Evolutionary conservation across 2,329 filamentous ascomycete genomes (phyloP).

Genomic region (Pseudocercospora eumusae): DNA sequence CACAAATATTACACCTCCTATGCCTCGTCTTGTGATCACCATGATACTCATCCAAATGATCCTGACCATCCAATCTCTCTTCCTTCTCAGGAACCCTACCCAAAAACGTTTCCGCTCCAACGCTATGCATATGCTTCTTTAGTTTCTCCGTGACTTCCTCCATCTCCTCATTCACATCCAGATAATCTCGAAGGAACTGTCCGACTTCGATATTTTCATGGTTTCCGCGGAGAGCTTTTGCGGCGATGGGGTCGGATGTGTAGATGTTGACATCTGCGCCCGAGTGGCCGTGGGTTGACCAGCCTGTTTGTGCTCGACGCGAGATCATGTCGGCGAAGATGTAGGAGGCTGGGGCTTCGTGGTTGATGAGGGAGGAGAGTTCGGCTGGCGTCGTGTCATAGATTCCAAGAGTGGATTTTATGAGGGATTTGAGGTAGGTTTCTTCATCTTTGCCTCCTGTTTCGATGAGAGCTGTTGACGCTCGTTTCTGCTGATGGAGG

Average conservation of each 20-base stretch:
- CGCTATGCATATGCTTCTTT: conserved; percentile 54
- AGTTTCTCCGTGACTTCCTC: conserved; percentile 76
- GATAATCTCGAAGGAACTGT: conserved; percentile 74
- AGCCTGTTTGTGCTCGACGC: conserved; percentile 83
- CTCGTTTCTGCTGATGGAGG: conserved; percentile 46
- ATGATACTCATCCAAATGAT: conserved; percentile 44
- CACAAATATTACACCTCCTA: conserved; percentile 28
- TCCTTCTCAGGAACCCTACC: conserved; percentile 44
- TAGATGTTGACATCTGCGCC: conserved; percentile 98
- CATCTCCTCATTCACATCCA: conserved; percentile 79
- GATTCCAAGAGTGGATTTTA: conserved; percentile 74
- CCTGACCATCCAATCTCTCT: conserved; percentile 50
- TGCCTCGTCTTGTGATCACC: conserved; percentile 34
- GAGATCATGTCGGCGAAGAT: conserved; percentile 83
- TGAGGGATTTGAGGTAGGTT: conserved; percentile 68
- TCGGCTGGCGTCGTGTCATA: conserved; percentile 69
- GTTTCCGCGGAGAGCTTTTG: conserved; percentile 72
- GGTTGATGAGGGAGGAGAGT: conserved; percentile 62
- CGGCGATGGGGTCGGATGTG: conserved; percentile 67
- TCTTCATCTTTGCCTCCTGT: conserved; percentile 47
- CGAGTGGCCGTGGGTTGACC: conserved; percentile 85
- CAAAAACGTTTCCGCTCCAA: conserved; percentile 47
- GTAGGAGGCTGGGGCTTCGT: conserved; percentile 57
- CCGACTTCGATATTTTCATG: conserved; percentile 95
- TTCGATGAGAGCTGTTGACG: conserved; percentile 27